phyloP scores from a whole-genome alignment of 495 filamentous ascomycete species.

The Beverwykella pulmonaria region DNA sequence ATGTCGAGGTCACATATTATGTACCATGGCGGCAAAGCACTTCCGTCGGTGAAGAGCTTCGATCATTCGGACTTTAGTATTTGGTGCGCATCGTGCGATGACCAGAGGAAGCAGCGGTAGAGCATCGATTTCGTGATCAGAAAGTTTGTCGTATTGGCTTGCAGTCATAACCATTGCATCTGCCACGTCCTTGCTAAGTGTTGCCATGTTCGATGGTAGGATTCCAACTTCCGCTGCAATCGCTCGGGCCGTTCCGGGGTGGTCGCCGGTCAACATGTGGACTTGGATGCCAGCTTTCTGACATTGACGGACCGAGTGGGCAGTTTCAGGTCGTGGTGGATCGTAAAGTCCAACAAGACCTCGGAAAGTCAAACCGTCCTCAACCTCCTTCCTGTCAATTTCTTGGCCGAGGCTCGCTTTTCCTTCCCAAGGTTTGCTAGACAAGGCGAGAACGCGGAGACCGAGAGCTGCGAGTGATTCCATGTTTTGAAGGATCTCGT shows the following conservation, averaged over 20 bases:
- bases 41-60: constrained; percentile 69
- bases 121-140: constrained; percentile 61
- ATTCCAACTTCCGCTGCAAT: constrained; percentile 61
- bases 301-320: constrained; percentile 55
- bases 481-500: constrained; percentile 63
- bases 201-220: constrained; percentile 40
- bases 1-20: neutral
- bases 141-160: constrained; percentile 66
- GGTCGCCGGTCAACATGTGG: constrained; percentile 69
- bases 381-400: constrained; percentile 54
- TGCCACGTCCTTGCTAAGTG: constrained; percentile 42
- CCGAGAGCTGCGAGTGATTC: constrained; percentile 45
- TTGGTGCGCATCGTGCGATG: constrained; percentile 70
- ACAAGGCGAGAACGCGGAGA: constrained; percentile 16
- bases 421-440: constrained; percentile 13
- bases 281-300: constrained; percentile 60
- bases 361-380: constrained; percentile 62
- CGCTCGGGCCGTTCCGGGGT: constrained; percentile 63
- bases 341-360: constrained; percentile 75
- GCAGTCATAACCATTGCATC: constrained; percentile 66
- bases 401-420: constrained; percentile 40
- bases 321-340: constrained; percentile 69
- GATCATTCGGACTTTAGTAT: constrained; percentile 79
- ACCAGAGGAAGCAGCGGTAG: constrained; percentile 69
- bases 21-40: constrained; percentile 67